A percentile compares a stretch with the other conserved stretches of the same genome.
phyloP scores from a whole-genome alignment of 768 basidiomycete species.

The Suillus plorans region DNA sequence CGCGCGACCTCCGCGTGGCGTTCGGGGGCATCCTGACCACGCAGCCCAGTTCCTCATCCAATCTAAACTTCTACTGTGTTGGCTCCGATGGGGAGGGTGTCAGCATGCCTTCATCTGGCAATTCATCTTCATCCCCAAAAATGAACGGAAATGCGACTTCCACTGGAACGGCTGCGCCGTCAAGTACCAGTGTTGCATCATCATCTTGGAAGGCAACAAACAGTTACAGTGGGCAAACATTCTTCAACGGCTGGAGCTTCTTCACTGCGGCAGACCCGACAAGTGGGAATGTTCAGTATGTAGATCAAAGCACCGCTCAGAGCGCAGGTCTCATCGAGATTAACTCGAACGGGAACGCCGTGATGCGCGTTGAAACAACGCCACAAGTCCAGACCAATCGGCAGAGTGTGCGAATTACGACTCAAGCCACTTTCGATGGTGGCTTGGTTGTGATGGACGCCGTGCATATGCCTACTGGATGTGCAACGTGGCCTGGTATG shows the following conservation, averaged over 20 bases:
- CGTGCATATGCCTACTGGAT: slow-evolving; percentile 87
- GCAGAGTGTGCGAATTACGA: slow-evolving; percentile 76
- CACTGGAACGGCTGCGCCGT: slow-evolving; percentile 12
- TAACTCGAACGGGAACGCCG: slow-evolving; percentile 69
- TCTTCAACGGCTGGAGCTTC: slow-evolving; percentile 86
- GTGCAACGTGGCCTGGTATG: slow-evolving; percentile 77
- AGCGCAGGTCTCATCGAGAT: slow-evolving; percentile 61
- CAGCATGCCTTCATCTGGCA: slow-evolving; percentile 15
- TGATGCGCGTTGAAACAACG: slow-evolving; percentile 91
- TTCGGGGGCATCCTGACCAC: slow-evolving; percentile 54
- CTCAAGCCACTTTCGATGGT: slow-evolving; percentile 56
- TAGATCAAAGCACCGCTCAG: slow-evolving; percentile 60
- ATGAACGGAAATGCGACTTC: slow-evolving; percentile 13
- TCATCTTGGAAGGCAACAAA: slow-evolving; percentile 63
- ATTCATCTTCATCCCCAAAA: slow-evolving; percentile 22
- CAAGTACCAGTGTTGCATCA: slow-evolving; percentile 27
- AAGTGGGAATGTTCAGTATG: slow-evolving; percentile 65
- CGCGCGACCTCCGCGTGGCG: slow-evolving; percentile 67
- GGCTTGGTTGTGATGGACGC: slow-evolving; percentile 81
- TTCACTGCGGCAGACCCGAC: slow-evolving; percentile 73
- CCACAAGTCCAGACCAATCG: slow-evolving; percentile 65
- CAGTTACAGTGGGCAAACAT: slow-evolving; percentile 61
- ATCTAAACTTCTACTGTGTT: slow-evolving; percentile 38
- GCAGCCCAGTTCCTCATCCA: slow-evolving; percentile 32
- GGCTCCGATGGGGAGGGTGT: slow-evolving; percentile 18